phyloP scores from a whole-genome alignment of 768 basidiomycete species.

The Chlorophyllum brunneum region DNA sequence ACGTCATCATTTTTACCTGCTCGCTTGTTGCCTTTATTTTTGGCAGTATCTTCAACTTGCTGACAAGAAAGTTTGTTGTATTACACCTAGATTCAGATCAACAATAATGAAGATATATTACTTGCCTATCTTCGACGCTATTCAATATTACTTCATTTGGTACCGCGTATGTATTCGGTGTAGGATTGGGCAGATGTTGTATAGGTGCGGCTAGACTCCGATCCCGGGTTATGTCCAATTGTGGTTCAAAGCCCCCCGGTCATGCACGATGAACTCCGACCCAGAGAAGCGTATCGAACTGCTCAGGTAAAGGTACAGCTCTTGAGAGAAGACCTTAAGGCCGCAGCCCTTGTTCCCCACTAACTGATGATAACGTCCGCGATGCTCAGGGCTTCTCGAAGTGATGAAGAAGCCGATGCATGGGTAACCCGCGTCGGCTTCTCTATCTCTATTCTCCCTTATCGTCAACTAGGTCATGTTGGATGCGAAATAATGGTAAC shows the following conservation, averaged over 20 bases:
- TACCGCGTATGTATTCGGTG: neutral
- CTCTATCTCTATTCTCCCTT: neutral
- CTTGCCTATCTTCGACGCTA: neutral
- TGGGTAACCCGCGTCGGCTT: neutral
- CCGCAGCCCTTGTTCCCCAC: neutral
- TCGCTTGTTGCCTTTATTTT: slow-evolving; percentile 91
- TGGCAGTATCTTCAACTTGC: slow-evolving; percentile 84
- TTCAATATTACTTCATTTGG: neutral
- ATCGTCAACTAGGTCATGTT: neutral
- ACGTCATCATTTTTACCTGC: slow-evolving; percentile 96
- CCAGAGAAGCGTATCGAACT: neutral
- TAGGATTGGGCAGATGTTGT: neutral
- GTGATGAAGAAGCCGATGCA: neutral
- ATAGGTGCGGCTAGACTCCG: neutral
- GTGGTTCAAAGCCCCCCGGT: neutral
- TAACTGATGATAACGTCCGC: neutral
- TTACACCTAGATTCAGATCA: slow-evolving; percentile 23
- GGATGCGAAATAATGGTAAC: neutral
- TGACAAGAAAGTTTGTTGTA: slow-evolving; percentile 80
- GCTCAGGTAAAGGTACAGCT: neutral
- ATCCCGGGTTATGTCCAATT: neutral
- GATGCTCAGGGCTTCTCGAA: neutral
- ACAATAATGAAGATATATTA: neutral
- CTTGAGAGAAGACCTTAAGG: neutral
- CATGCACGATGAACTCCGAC: neutral